These are phyloP conservation scores for Rhodotorula graminis DNA, from an alignment of 768 basidiomycete species.

Conservation along the genomic window DNA sequence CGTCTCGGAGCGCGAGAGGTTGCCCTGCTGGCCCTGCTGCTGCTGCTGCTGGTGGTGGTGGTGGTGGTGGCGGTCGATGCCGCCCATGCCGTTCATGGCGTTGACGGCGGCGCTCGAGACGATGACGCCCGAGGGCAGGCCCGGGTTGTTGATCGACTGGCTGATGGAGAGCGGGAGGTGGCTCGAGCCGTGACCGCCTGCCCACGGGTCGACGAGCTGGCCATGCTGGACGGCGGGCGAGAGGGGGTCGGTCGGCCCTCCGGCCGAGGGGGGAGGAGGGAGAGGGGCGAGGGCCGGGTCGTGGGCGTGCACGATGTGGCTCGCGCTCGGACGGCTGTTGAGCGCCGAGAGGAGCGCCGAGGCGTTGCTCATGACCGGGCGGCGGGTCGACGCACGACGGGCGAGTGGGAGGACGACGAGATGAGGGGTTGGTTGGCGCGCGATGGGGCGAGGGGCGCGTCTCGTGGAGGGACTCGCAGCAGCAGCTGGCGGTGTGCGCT, in stretches of 20 bases:
- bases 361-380: conserved; percentile 23
- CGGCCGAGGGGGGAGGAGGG: conserved; percentile 14
- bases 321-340: conserved; percentile 17
- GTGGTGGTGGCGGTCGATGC: conserved; percentile 1
- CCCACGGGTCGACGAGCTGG: conserved; percentile 42
- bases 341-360: conserved; percentile 31
- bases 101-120: conserved; percentile 37
- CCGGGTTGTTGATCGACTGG: conserved; percentile 46
- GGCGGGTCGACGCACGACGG: not conserved
- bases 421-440: no score
- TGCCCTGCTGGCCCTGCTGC: not conserved
- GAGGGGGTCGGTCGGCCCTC: conserved; percentile 4
- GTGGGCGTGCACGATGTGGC: not conserved
- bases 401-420: not conserved
- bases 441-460: no score
- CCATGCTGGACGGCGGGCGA: conserved; percentile 43
- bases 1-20: conserved; percentile 31
- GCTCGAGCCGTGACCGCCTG: conserved; percentile 13
- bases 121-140: conserved; percentile 38
- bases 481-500: no score
- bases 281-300: not conserved
- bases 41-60: not conserved
- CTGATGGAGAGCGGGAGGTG: conserved; percentile 33
- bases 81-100: conserved; percentile 31
- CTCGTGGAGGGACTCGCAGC: no score